Base-by-base conservation (phyloP, 2,329 filamentous ascomycete genomes). In the Clarireedia monteithiana region DNA sequence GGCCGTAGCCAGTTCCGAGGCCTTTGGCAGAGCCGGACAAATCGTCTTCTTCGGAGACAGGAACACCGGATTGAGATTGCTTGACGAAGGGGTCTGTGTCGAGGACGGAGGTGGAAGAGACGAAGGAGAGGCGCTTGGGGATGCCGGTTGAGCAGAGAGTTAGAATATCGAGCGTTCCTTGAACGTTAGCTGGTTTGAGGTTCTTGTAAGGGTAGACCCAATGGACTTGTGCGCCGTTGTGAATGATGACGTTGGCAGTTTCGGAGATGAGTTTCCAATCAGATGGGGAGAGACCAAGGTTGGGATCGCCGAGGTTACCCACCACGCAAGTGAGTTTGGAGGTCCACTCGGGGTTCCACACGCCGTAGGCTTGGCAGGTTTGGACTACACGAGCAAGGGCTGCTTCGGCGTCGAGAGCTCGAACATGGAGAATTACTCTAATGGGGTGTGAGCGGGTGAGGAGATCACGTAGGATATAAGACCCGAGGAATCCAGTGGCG, bases 401-500 rank as follows among this genome's bases (percentile, higher is more conserved):
- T 27, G 79, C 76, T 26, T 77, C 69, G 3, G 77, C 66, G 57
- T 82, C 81, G 68, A 85, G 84, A 40, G 83, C 83, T 51, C 91
- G 85, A 4, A 95, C 86, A 56, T 91, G 84, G 0, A 85, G 84
- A 56, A 95, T 83, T 9, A 95, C 77, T 62, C 80, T 84, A 14
- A 82, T 74, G 17, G 73, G 71, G 17, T 74, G 78, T 15, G 73
- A 73, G 24, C 86, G 77, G 40, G 80, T 79, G 1, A 96, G 77
- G 1, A 96, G 72, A 55, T 95, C 89, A 55, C 80, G 80, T 34
- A 95, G 74, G 10, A 96, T 75, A 66, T 91, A 95, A 0, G 88
- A 81, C 27, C 91, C 91, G 20, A 96, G 72, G 75, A 96, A 96
- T 2, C 91, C 91, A 5, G 91, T 96, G 4, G 89, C 90, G 45